Percentiles rank a stretch among this genome's conserved stretches.
Evolutionary conservation across 768 basidiomycete genomes (phyloP).

Genomic region (Coprinellus micaceus): DNA sequence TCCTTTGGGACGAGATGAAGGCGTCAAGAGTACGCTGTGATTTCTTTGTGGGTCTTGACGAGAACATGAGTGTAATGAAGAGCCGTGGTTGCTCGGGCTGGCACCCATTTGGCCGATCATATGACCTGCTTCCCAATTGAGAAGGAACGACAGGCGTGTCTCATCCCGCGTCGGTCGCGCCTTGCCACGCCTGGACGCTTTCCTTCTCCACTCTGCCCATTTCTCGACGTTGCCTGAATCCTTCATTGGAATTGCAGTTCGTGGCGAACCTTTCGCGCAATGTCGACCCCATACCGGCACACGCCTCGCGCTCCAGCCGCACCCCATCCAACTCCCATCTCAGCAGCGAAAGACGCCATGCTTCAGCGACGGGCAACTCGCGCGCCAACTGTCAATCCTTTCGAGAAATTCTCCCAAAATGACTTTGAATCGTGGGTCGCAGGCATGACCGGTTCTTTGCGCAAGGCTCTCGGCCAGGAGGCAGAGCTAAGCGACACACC

Average conservation of each 20-base stretch:
- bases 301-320: conserved; percentile 19
- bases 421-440: conserved; percentile 73
- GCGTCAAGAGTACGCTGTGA: conserved; percentile 40
- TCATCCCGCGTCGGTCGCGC: conserved; percentile 3
- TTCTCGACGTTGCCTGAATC: neutral
- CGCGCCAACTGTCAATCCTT: conserved; percentile 65
- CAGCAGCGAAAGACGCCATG: conserved; percentile 13
- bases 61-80: neutral
- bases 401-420: conserved; percentile 64
- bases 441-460: conserved; percentile 55
- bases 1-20: conserved; percentile 42
- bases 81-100: neutral
- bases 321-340: conserved; percentile 10
- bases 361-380: conserved; percentile 21
- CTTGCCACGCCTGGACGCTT: neutral
- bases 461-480: conserved; percentile 53
- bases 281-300: conserved; percentile 21
- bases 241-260: neutral
- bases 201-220: conserved; percentile 30
- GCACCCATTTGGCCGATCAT: no score
- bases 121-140: neutral
- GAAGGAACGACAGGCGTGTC: neutral
- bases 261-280: conserved; percentile 1
- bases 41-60: neutral
- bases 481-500: conserved; percentile 4